Evolutionary conservation across 23 red algal species (phyloP).

Genomic region (Gracilaria vermiculophylla): DNA sequence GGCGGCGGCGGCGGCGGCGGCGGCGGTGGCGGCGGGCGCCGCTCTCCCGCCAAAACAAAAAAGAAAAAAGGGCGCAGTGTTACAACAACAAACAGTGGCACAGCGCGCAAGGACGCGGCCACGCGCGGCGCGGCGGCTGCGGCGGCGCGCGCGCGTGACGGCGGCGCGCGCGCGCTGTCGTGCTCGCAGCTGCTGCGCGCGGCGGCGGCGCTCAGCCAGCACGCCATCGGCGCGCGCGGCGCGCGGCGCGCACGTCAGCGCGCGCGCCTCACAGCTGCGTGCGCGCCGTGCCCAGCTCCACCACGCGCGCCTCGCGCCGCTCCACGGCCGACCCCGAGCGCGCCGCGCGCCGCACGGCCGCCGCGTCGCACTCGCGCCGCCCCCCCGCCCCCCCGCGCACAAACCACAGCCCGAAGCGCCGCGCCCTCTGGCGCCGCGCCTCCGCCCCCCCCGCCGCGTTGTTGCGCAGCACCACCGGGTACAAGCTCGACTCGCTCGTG

Average conservation of each 20-base stretch:
- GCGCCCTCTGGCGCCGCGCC: slow-evolving; percentile 20
- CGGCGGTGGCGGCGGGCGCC: too few species aligned
- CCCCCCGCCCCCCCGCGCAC: background rate
- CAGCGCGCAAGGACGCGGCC: background rate
- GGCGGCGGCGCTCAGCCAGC: background rate
- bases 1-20: background rate
- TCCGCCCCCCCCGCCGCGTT: slow-evolving; percentile 53
- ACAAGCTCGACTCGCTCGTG: slow-evolving; percentile 28
- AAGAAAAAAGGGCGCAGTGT: background rate
- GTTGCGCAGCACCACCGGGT: slow-evolving; percentile 71
- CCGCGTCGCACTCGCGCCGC: slow-evolving; percentile 1
- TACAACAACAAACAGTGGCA: background rate
- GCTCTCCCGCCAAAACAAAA: slow-evolving; percentile 1
- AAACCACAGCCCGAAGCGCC: slow-evolving; percentile 64
- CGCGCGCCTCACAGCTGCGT: background rate
- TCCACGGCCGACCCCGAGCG: slow-evolving; percentile 24
- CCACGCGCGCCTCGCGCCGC: background rate
- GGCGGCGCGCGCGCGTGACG: background rate
- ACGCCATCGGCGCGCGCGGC: background rate
- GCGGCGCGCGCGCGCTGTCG: background rate
- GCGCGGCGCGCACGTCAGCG: background rate
- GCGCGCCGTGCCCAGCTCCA: background rate
- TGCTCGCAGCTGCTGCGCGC: background rate
- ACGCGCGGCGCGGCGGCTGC: background rate
- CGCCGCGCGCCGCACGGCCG: background rate